Conservation (phyloP, 148 eudicot species). For the Pouteria glomerata region DNA sequence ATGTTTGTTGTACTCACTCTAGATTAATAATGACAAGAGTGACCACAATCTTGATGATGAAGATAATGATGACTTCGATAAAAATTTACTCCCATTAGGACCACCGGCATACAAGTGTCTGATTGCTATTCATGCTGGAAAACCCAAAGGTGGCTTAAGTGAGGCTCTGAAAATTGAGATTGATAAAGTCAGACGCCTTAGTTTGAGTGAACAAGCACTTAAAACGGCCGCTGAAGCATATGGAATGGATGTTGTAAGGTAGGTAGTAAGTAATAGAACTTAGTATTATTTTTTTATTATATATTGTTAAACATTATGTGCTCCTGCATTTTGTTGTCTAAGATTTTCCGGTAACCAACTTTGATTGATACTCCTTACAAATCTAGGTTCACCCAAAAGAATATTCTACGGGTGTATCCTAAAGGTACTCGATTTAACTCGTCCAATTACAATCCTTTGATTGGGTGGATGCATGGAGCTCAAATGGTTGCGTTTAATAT, state of each 20-base stretch:
- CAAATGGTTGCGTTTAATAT: slow-evolving; percentile 91
- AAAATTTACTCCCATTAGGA: slow-evolving; percentile 7
- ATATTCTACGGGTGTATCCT: too few species aligned
- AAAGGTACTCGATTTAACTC: slow-evolving; percentile 64
- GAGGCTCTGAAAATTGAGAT: slow-evolving; percentile 61
- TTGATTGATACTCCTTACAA: neutral
- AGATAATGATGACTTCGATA: slow-evolving; percentile 26
- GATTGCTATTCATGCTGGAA: slow-evolving; percentile 63
- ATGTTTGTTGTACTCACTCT: neutral
- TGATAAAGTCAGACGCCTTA: slow-evolving; percentile 61
- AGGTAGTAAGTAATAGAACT: neutral
- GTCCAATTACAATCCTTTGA: slow-evolving; percentile 65
- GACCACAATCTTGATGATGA: slow-evolving; percentile 24
- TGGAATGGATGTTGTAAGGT: slow-evolving; percentile 60
- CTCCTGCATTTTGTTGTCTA: too few species aligned
- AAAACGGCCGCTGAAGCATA: slow-evolving; percentile 57
- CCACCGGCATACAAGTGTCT: slow-evolving; percentile 54
- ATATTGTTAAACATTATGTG: too few species aligned
- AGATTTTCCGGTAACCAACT: too few species aligned
- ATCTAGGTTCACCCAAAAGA: slow-evolving; percentile 68
- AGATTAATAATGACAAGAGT: slow-evolving; percentile 26
- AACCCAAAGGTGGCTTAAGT: slow-evolving; percentile 51
- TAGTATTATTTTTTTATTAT: too few species aligned
- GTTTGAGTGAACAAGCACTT: slow-evolving; percentile 75
- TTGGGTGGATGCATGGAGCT: slow-evolving; percentile 91